Percentiles rank a stretch among this genome's conserved stretches.
Conservation (phyloP, 2,329 filamentous ascomycete genomes). For the Calonectria pauciramosa region DNA sequence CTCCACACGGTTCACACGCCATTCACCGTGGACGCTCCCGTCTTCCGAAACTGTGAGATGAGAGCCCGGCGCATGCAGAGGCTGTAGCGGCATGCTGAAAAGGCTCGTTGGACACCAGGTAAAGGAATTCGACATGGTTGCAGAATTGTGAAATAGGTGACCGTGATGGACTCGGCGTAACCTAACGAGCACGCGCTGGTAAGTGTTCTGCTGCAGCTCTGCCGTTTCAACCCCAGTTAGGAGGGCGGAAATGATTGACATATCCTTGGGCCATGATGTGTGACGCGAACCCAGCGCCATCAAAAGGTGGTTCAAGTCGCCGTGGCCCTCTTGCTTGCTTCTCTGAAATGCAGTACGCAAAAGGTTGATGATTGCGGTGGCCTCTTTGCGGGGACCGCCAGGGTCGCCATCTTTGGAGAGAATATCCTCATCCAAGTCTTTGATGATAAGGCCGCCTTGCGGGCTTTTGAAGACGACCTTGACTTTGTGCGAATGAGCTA, state of each 20-base stretch:
- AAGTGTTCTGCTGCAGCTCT: neutral
- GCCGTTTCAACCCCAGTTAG: neutral
- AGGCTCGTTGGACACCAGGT: neutral
- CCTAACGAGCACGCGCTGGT: neutral
- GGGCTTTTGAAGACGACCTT: neutral
- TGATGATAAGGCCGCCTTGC: neutral
- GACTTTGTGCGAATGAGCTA: neutral
- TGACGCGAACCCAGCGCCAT: neutral
- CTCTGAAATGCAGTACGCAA: neutral
- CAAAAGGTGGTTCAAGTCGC: neutral
- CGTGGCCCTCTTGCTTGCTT: neutral
- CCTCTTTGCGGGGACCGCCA: neutral
- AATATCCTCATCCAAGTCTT: neutral
- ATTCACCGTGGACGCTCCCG: neutral
- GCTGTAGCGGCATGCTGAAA: neutral
- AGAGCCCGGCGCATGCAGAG: neutral
- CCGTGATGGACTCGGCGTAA: neutral
- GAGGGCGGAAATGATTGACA: neutral
- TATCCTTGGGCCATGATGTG: neutral
- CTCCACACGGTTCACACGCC: neutral
- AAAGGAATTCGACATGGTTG: neutral
- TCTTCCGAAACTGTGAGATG: neutral
- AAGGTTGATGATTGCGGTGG: neutral
- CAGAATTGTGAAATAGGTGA: neutral
- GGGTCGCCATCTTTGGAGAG: neutral